phyloP scores from a whole-genome alignment of 345 rosid genomes.

The Geranium brycei region DNA sequence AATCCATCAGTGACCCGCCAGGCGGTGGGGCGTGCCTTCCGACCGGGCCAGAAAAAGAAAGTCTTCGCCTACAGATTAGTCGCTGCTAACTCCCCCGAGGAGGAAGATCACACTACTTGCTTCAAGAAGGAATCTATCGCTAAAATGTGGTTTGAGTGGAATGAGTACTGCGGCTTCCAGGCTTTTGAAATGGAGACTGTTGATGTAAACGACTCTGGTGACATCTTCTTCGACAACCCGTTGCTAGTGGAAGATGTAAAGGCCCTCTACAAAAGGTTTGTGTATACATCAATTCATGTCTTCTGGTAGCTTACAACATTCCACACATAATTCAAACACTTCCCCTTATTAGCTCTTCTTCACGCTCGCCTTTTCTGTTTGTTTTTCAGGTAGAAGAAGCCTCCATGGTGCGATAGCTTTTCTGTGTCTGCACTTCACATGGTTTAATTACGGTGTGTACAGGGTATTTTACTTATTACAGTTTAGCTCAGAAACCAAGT shows the following conservation, averaged over 20 bases:
- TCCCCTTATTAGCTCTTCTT: background rate
- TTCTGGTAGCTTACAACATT: background rate
- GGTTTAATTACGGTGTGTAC: no score
- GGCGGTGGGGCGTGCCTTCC: constrained; percentile 76
- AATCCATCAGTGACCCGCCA: constrained; percentile 98
- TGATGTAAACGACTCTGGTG: constrained; percentile 42
- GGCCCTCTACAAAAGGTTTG: constrained; percentile 62
- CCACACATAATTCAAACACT: no score
- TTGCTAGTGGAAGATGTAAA: constrained; percentile 43
- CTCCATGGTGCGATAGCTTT: no score
- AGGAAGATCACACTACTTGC: constrained; percentile 51
- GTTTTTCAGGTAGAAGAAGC: background rate
- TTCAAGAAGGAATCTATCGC: constrained; percentile 66
- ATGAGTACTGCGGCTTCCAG: constrained; percentile 39
- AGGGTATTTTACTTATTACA: no score
- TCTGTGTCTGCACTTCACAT: no score
- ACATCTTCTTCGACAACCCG: constrained; percentile 51
- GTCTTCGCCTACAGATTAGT: constrained; percentile 60
- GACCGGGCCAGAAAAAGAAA: constrained; percentile 76
- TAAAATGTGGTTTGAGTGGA: constrained; percentile 96
- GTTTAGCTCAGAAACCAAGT: no score
- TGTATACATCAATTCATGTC: background rate
- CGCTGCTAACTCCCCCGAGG: constrained; percentile 71
- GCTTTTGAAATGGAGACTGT: constrained; percentile 38
- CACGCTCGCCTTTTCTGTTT: background rate